Evolutionary conservation across 257 asterid genomes (phyloP), one percentile per base, ranked within the genome.

Genomic region (Misopates orontium): DNA sequence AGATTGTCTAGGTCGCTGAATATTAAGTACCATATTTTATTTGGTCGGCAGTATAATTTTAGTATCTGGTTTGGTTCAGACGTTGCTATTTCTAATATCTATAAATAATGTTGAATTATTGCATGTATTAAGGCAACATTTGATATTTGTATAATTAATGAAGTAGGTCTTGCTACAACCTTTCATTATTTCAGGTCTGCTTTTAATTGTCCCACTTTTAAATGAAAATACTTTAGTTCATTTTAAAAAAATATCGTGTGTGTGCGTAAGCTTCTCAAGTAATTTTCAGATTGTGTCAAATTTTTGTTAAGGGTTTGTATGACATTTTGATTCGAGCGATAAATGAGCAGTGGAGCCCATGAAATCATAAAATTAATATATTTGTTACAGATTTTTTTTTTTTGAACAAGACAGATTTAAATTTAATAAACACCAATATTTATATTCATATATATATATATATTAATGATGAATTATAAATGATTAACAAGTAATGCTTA

Each of bases 221-320:
- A 40, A 6, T 42, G 7, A 62, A 24, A 19, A 42, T 60, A 8
- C 15, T 24, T 24, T 62, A 9, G 48, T 63, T n/a, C 45, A 49
- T 14, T 42, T 61, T 56, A n/a, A n/a, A 7, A 28, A 28, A 28
- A 28, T 7, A 28, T 7, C 36, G 7, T 28, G 7, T 28, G 36
- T 28, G 36, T 28, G 7, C 36, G 36, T 28, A 24, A 16, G 15
- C 17, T 25, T 10, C 12, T 45, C 20, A 64, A 48, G 49, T 62
- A 56, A 24, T 48, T 62, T 61, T 61, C 67, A 15, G 42, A 61
- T 44, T 9, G 8, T 2, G 51, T 45, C 19, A 36, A 36, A 36
- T 3, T 36, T 36, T 36, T 28, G 6, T 10, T 36, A 9, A 36
- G 11, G 42, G 42, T 36, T 36, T 36, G 8, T 8, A 36, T 10